A percentile compares a stretch with the other conserved stretches of the same genome.
phyloP scores from a whole-genome alignment of 768 basidiomycete genomes.

The Psilocybe cubensis region DNA sequence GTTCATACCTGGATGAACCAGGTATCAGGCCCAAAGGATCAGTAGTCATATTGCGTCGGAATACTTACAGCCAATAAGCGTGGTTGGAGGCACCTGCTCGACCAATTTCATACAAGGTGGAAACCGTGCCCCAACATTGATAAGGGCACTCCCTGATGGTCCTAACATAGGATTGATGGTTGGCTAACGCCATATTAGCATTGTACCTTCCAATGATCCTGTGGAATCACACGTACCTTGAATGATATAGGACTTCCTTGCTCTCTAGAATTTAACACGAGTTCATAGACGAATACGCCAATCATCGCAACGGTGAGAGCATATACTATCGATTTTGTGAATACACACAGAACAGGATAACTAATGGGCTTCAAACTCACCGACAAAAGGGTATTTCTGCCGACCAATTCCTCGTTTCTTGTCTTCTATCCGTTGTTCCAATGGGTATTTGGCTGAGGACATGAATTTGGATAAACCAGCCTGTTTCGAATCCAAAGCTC shows the following conservation, averaged over 20 bases:
- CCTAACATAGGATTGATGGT: constrained; percentile 90
- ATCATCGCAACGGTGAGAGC: constrained; percentile 67
- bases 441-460: constrained; percentile 55
- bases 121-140: constrained; percentile 89
- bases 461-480: constrained; percentile 45
- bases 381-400: constrained; percentile 78
- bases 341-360: constrained; percentile 13
- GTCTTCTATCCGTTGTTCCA: constrained; percentile 84
- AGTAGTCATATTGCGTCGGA: background rate
- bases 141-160: constrained; percentile 81
- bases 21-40: background rate
- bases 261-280: constrained; percentile 71
- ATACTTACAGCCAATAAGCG: constrained; percentile 60
- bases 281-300: constrained; percentile 81
- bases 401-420: constrained; percentile 86
- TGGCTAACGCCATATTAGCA: constrained; percentile 47
- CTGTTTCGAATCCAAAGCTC: constrained; percentile 40
- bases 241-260: constrained; percentile 88
- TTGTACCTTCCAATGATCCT: background rate
- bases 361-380: constrained; percentile 39
- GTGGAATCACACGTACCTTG: constrained; percentile 50
- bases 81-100: constrained; percentile 53
- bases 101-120: constrained; percentile 91
- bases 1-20: constrained; percentile 62
- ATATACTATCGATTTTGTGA: constrained; percentile 63